Percentiles rank a stretch among this genome's conserved stretches.
These are phyloP conservation scores for Pseudocercospora cruenta DNA, from an alignment of 2,329 filamentous ascomycete species.

Conservation along the genomic window DNA sequence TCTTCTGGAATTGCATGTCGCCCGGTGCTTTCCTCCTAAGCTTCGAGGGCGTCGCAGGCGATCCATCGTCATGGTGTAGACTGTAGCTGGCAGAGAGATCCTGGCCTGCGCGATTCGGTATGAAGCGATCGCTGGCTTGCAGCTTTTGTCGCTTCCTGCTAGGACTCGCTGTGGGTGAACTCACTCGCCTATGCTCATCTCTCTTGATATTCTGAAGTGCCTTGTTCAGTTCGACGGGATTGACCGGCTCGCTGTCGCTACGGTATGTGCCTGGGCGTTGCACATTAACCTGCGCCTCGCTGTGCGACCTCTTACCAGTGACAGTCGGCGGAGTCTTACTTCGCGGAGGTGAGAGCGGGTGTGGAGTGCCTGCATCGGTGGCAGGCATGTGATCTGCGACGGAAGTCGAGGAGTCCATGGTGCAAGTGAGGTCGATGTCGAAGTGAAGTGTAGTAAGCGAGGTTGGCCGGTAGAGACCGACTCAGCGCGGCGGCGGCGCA, in stretches of 20 bases:
- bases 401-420: slow-evolving; percentile 22
- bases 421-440: neutral
- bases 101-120: slow-evolving; percentile 89
- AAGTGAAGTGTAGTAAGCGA: slow-evolving; percentile 6
- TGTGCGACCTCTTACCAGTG: slow-evolving; percentile 50
- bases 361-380: slow-evolving; percentile 45
- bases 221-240: slow-evolving; percentile 62
- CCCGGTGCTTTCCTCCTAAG: slow-evolving; percentile 87
- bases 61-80: slow-evolving; percentile 87
- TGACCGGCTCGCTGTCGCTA: slow-evolving; percentile 58
- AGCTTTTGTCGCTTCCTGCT: slow-evolving; percentile 70
- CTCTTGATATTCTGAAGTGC: slow-evolving; percentile 66
- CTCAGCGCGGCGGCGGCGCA: neutral
- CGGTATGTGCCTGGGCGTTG: slow-evolving; percentile 29
- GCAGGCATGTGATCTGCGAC: slow-evolving; percentile 6
- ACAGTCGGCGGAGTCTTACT: slow-evolving; percentile 64
- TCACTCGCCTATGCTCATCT: slow-evolving; percentile 58
- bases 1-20: slow-evolving; percentile 92
- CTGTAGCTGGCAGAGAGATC: slow-evolving; percentile 93
- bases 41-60: slow-evolving; percentile 86
- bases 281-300: slow-evolving; percentile 31
- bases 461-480: neutral
- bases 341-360: slow-evolving; percentile 58
- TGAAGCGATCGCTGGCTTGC: slow-evolving; percentile 73
- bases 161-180: slow-evolving; percentile 67